Evolutionary conservation across 495 filamentous ascomycete genomes (phyloP).

Genomic region (Aspergillus bertholletiae): DNA sequence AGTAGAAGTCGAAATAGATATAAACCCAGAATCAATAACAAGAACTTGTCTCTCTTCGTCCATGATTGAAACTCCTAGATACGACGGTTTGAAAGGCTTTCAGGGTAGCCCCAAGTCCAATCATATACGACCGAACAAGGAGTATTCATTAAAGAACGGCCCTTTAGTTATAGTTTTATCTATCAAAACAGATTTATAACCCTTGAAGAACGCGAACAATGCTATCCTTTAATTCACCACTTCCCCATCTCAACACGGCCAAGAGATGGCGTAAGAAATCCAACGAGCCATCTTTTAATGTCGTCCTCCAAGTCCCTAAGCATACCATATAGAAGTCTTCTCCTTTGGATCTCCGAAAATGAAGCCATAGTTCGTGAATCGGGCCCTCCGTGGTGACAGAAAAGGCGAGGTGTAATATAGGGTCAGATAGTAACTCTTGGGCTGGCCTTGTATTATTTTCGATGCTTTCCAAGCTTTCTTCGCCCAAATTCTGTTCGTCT

Average conservation of each 20-base stretch:
- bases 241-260: conserved; percentile 8
- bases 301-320: conserved; percentile 9
- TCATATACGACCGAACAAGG: too few species aligned
- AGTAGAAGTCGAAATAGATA: too few species aligned
- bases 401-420: conserved; percentile 2
- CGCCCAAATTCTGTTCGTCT: neutral
- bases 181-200: too few species aligned
- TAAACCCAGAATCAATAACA: too few species aligned
- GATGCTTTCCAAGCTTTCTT: neutral
- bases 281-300: conserved; percentile 6
- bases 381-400: conserved; percentile 13
- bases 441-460: neutral
- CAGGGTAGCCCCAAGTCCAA: too few species aligned
- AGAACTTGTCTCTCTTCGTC: too few species aligned
- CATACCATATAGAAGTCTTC: conserved; percentile 10
- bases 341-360: conserved; percentile 4
- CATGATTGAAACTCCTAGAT: too few species aligned
- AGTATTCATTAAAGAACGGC: too few species aligned
- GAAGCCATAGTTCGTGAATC: conserved; percentile 11
- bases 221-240: conserved; percentile 2
- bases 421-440: neutral
- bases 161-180: too few species aligned
- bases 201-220: neutral
- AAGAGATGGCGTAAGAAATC: conserved; percentile 10
- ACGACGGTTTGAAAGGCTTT: too few species aligned